Evolutionary conservation across 441 rosid species (phyloP).

Genomic region (Aleurites moluccanus): DNA sequence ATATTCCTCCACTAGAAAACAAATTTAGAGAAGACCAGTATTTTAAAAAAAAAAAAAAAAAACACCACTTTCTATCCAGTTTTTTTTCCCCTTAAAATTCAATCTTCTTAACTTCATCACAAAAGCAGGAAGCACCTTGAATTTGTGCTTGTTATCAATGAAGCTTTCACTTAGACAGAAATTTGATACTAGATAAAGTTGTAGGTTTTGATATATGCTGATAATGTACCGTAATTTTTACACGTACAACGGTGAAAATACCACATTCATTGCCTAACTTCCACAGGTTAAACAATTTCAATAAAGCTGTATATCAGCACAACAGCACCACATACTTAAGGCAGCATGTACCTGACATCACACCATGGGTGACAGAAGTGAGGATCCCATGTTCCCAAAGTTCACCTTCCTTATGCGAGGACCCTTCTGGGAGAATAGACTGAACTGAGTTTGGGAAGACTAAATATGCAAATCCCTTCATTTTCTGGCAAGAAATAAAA

Average conservation of each 20-base stretch:
- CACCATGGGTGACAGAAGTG: conserved; percentile 81
- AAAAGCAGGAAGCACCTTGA: background rate
- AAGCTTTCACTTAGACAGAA: background rate
- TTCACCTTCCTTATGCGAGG: conserved; percentile 47
- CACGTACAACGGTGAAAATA: background rate
- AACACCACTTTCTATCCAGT: background rate
- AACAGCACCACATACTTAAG: background rate
- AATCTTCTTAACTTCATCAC: background rate
- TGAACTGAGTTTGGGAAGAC: conserved; percentile 74
- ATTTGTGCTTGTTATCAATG: background rate
- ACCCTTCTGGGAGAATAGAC: conserved; percentile 57
- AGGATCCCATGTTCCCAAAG: conserved; percentile 69
- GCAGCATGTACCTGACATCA: conserved; percentile 49
- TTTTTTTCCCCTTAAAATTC: background rate
- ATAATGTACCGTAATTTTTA: background rate
- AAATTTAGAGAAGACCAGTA: conserved; percentile 5
- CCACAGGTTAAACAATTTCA: background rate
- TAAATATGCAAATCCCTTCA: conserved; percentile 75
- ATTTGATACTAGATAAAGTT: background rate
- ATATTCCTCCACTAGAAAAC: conserved; percentile 66
- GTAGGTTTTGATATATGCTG: background rate
- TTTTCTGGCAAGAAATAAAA: conserved; percentile 51
- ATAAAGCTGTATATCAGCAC: background rate
- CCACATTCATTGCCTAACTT: background rate
- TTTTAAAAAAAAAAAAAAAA: conserved; percentile 1